Percentiles rank a stretch among this genome's conserved stretches.
Conservation (phyloP, 2,329 filamentous ascomycete species). For the Xylaria sp. region DNA sequence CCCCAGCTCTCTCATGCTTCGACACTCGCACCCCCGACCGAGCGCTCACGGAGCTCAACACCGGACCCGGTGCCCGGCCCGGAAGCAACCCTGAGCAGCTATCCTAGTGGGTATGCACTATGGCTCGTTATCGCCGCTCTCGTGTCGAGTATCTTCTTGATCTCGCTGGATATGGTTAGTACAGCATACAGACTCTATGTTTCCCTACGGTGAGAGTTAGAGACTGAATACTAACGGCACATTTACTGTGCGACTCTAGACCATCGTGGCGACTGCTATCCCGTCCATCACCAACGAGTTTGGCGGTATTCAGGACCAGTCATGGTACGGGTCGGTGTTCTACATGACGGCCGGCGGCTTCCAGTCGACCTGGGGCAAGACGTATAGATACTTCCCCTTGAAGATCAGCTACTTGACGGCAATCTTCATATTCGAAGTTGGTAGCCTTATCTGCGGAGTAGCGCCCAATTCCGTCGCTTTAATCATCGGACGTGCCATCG, state of each 20-base stretch:
- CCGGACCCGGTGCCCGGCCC: background rate
- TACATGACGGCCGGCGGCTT: conserved; percentile 49
- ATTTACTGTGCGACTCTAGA: conserved; percentile 48
- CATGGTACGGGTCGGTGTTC: conserved; percentile 65
- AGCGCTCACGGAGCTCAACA: background rate
- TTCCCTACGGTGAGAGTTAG: background rate
- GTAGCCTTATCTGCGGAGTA: conserved; percentile 37
- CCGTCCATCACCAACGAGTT: conserved; percentile 59
- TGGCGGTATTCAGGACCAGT: conserved; percentile 62
- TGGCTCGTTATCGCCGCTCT: conserved; percentile 60
- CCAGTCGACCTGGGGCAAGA: conserved; percentile 60
- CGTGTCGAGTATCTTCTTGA: conserved; percentile 60
- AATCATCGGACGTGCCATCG: conserved; percentile 39
- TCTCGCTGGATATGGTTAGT: conserved; percentile 60
- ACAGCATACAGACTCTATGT: background rate
- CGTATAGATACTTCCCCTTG: conserved; percentile 55
- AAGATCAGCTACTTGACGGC: conserved; percentile 37
- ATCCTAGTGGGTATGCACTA: conserved; percentile 55
- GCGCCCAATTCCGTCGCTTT: conserved; percentile 35
- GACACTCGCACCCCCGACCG: background rate
- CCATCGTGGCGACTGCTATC: conserved; percentile 63
- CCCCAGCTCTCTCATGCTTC: background rate
- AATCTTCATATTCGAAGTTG: conserved; percentile 36
- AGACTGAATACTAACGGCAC: background rate
- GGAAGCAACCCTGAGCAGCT: conserved; percentile 41